phyloP scores from a whole-genome alignment of 768 basidiomycete genomes.

The Pulveroboletus frians region DNA sequence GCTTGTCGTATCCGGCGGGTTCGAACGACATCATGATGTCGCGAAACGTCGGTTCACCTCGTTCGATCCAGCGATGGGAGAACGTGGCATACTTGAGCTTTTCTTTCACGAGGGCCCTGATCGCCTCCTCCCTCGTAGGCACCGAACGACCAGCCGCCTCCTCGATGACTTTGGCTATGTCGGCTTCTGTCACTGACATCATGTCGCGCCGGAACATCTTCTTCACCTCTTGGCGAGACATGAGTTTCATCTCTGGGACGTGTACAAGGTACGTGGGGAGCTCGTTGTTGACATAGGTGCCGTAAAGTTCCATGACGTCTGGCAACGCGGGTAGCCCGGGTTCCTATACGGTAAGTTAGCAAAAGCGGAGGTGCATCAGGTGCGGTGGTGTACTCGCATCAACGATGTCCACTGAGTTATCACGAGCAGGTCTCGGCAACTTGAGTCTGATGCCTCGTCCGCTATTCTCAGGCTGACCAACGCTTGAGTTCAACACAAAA shows the following conservation, averaged over 20 bases:
- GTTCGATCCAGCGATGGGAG: constrained; percentile 29
- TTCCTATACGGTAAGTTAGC: constrained; percentile 10
- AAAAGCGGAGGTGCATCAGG: background rate
- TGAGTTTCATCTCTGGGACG: constrained; percentile 21
- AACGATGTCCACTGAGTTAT: background rate
- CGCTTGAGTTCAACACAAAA: background rate
- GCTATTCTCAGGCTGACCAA: constrained; percentile 20
- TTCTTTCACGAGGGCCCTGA: constrained; percentile 17
- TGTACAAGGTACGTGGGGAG: constrained; percentile 27
- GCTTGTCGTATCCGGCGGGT: constrained; percentile 26
- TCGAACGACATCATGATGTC: constrained; percentile 27
- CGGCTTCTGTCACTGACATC: constrained; percentile 22
- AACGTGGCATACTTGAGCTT: constrained; percentile 28
- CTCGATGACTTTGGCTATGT: constrained; percentile 14
- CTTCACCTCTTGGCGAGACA: constrained; percentile 31
- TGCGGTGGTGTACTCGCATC: constrained; percentile 8
- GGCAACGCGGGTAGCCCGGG: constrained; percentile 11
- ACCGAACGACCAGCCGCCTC: constrained; percentile 19
- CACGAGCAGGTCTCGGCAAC: constrained; percentile 12
- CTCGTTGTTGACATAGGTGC: constrained; percentile 26
- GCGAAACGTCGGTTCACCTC: constrained; percentile 27
- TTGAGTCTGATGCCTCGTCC: constrained; percentile 21
- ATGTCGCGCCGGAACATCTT: constrained; percentile 27
- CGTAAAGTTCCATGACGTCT: constrained; percentile 24
- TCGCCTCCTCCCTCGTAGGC: constrained; percentile 26